These are phyloP conservation scores for Bromus sterilis DNA, from an alignment of 176 grass and related monocot genomes.

Conservation along the genomic window DNA sequence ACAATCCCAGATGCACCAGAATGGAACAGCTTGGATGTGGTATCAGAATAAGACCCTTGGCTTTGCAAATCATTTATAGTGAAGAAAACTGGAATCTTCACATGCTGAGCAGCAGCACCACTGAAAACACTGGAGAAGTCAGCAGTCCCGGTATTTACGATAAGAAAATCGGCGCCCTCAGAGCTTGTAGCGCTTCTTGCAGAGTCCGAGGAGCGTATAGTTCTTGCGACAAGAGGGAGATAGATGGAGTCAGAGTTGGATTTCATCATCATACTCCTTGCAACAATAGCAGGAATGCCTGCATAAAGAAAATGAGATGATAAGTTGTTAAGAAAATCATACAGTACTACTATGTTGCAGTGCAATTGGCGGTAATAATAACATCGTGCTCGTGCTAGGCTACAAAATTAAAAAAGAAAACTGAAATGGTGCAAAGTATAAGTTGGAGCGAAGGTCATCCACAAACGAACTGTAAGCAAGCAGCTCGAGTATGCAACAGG, in stretches of 20 bases:
- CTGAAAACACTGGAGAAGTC: conserved; percentile 25
- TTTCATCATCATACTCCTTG: conserved; percentile 98
- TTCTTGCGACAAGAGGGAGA: conserved; percentile 90
- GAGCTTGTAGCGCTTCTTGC: conserved; percentile 72
- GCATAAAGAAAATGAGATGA: conserved; percentile 24
- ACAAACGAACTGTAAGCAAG: conserved; percentile 2
- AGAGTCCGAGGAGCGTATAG: conserved; percentile 45
- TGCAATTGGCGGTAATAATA: background rate
- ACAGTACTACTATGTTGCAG: background rate
- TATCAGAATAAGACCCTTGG: conserved; percentile 39
- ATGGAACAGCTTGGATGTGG: conserved; percentile 62
- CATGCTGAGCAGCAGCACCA: conserved; percentile 33
- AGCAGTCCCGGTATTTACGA: conserved; percentile 32
- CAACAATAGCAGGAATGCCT: conserved; percentile 93
- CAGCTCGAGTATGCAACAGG: background rate
- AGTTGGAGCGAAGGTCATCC: background rate
- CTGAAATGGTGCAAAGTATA: background rate
- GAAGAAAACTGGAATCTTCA: conserved; percentile 89
- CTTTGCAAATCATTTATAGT: conserved; percentile 23
- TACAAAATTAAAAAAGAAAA: background rate
- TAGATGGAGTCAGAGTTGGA: conserved; percentile 90
- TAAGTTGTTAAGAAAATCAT: background rate
- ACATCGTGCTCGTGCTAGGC: background rate
- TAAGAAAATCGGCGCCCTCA: conserved; percentile 95
- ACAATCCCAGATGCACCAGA: conserved; percentile 79